A percentile compares a stretch with the other conserved stretches of the same genome.
phyloP scores from a whole-genome alignment of 495 filamentous ascomycete genomes.

The Penicillium steckii region DNA sequence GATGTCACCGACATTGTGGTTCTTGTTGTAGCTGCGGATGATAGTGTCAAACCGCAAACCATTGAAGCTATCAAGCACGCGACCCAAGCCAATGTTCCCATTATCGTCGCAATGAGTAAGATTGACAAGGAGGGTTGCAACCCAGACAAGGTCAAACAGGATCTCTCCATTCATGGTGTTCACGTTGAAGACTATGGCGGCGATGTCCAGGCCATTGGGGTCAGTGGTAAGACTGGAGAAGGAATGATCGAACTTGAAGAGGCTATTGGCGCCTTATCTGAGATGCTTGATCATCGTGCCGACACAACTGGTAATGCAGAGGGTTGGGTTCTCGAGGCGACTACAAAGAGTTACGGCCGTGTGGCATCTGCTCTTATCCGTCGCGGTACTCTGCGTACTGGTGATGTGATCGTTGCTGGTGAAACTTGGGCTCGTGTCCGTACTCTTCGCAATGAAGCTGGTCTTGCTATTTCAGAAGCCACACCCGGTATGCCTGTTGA shows the following conservation, averaged over 20 bases:
- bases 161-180: slow-evolving; percentile 79
- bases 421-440: slow-evolving; percentile 80
- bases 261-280: slow-evolving; percentile 75
- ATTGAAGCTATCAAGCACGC: slow-evolving; percentile 96
- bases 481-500: slow-evolving; percentile 87
- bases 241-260: slow-evolving; percentile 94
- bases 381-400: slow-evolving; percentile 76
- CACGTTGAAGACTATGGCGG: slow-evolving; percentile 95
- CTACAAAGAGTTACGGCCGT: slow-evolving; percentile 80
- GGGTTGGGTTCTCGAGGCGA: slow-evolving; percentile 94
- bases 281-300: slow-evolving; percentile 86
- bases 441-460: slow-evolving; percentile 81
- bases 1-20: slow-evolving; percentile 97
- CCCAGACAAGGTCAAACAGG: slow-evolving; percentile 78
- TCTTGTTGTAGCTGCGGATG: slow-evolving; percentile 94
- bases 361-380: slow-evolving; percentile 88
- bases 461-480: slow-evolving; percentile 67
- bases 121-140: slow-evolving; percentile 83
- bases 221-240: slow-evolving; percentile 90
- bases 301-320: slow-evolving; percentile 75
- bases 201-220: slow-evolving; percentile 85
- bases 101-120: slow-evolving; percentile 99
- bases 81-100: slow-evolving; percentile 82
- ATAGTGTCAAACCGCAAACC: slow-evolving; percentile 96
- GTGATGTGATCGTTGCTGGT: slow-evolving; percentile 87